Evolutionary conservation across 352 stramenopile species (phyloP).

Genomic region (Phytophthora tentaculata): DNA sequence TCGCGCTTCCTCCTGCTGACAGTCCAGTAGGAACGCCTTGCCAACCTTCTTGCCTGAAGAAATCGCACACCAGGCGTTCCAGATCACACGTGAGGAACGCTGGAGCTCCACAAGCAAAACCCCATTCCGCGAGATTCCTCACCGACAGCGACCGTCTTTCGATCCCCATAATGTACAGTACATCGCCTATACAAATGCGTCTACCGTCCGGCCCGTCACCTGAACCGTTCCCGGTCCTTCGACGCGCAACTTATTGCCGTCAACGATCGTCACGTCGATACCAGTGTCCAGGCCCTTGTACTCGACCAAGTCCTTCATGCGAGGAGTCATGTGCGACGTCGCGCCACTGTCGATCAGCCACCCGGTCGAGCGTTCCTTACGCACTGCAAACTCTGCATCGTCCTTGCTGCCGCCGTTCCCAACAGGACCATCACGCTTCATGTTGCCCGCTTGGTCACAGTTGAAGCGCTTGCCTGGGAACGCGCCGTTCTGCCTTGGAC

Average conservation of each 20-base stretch:
- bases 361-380: background rate
- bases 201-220: background rate
- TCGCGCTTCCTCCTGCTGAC: constrained; percentile 12
- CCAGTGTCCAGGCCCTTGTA: background rate
- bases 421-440: background rate
- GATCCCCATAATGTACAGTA: constrained; percentile 18
- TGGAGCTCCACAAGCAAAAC: background rate
- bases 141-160: constrained; percentile 27
- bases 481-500: too few relatives aligned
- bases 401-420: background rate
- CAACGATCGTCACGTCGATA: constrained; percentile 23
- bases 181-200: constrained; percentile 12
- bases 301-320: constrained; percentile 27
- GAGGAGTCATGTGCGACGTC: constrained; percentile 22
- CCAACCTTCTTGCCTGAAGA: constrained; percentile 22
- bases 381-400: background rate
- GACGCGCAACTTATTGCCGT: constrained; percentile 19
- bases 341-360: background rate
- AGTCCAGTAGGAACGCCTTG: constrained; percentile 27
- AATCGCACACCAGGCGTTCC: constrained; percentile 10
- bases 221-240: constrained; percentile 1
- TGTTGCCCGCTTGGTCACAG: background rate
- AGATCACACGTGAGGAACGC: constrained; percentile 14
- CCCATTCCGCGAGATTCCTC: constrained; percentile 5
- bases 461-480: background rate